Conservation (phyloP, 139 green algal species). For the Micromonas pusilla region DNA sequence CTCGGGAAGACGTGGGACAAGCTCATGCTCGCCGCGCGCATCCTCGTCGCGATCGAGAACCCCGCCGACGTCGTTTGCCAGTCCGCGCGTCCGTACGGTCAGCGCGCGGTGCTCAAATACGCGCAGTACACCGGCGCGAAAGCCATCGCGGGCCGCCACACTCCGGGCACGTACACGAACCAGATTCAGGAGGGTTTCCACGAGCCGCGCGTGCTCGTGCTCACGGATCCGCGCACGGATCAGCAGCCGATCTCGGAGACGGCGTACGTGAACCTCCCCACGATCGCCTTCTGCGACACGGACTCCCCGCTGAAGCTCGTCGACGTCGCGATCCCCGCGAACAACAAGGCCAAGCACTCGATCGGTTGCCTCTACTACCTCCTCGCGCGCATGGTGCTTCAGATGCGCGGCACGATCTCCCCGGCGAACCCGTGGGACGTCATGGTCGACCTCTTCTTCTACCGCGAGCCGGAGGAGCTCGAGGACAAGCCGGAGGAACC, state of each 20-base stretch:
- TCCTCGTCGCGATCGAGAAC: conserved; percentile 99
- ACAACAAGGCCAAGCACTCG: conserved; percentile 99
- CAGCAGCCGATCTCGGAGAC: conserved; percentile 93
- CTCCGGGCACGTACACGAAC: conserved; percentile 98
- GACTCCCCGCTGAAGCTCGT: conserved; percentile 87
- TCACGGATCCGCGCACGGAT: conserved; percentile 85
- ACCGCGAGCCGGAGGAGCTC: conserved; percentile 80
- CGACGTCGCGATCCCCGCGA: conserved; percentile 97
- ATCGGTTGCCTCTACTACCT: conserved; percentile 96
- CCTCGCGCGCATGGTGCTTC: conserved; percentile 92
- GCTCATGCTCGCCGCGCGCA: conserved; percentile 91
- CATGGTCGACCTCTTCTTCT: conserved; percentile 99
- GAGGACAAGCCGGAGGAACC: conserved; percentile 60
- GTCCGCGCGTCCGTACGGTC: conserved; percentile 52
- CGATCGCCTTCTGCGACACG: conserved; percentile 99
- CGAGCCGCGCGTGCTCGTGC: conserved; percentile 92
- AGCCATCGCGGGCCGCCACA: conserved; percentile 92
- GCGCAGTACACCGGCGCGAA: conserved; percentile 92
- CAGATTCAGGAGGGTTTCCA: conserved; percentile 96
- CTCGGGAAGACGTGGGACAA: conserved; percentile 98
- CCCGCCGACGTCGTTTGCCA: conserved; percentile 57
- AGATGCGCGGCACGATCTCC: conserved; percentile 87
- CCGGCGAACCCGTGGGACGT: conserved; percentile 74
- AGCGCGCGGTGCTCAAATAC: conserved; percentile 98
- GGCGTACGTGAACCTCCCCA: conserved; percentile 97